Percentiles rank a stretch among this genome's conserved stretches.
Conservation (phyloP, 2,329 filamentous ascomycete species). For the Paraconiothyrium brasiliense region DNA sequence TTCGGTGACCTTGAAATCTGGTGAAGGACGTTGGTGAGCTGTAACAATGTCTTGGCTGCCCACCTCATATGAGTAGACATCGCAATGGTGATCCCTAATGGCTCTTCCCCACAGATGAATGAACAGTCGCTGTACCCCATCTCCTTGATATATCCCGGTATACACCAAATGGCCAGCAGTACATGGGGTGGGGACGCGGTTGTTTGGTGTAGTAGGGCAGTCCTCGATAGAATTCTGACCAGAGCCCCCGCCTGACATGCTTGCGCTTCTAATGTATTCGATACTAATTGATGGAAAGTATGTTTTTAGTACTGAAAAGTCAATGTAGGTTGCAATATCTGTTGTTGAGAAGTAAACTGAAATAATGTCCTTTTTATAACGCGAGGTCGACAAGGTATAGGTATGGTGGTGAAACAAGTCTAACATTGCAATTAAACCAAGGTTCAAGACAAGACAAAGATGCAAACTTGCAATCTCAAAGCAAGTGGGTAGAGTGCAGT, state of each 20-base stretch:
- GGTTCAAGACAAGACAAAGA: too few species aligned
- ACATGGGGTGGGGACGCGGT: background rate
- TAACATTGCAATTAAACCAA: too few species aligned
- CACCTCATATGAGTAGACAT: slow-evolving; percentile 3
- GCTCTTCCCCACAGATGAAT: background rate
- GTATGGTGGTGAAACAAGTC: too few species aligned
- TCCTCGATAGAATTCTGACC: background rate
- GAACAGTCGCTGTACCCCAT: slow-evolving; percentile 1
- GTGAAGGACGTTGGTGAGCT: background rate
- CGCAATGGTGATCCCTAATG: background rate
- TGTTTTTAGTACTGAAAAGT: background rate
- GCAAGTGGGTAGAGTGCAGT: too few species aligned
- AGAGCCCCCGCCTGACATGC: background rate
- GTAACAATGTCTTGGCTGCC: background rate
- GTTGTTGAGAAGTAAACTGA: background rate
- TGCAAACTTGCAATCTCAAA: too few species aligned
- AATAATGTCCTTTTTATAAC: background rate
- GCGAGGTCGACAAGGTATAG: background rate
- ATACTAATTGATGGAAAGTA: background rate
- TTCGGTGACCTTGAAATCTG: background rate
- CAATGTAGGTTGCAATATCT: background rate
- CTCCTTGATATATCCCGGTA: background rate
- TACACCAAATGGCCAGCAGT: background rate
- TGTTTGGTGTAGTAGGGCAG: background rate
- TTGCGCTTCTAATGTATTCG: background rate